Evolutionary conservation across 1,284 basidiomycete species (phyloP), one percentile per base, ranked within the genome.

Genomic region (Papiliotrema fonsecae): DNA sequence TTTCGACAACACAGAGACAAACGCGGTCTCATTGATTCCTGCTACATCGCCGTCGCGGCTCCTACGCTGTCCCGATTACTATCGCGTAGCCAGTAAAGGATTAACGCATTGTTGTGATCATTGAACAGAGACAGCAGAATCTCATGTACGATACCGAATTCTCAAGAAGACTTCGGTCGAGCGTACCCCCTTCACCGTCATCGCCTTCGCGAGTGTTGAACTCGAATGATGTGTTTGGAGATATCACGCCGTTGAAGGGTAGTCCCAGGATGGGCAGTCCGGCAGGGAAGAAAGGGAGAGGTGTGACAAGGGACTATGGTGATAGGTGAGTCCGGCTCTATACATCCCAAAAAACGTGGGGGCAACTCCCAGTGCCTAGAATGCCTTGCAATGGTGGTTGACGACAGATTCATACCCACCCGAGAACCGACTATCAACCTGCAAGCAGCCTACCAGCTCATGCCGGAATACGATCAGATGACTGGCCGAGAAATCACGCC

Each of bases 401-500:
- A 38, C 22, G 43, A 6, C 37, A 78, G 78, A 21, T 81, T 79
- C 62, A 80, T 81, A 42, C 78, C 79, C 7, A 76, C 67, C 36
- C 63, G 79, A 35, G 77, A 79, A 25, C 10, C 11, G 7, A 76
- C 74, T 0, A 58, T 70, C 9, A 78, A 80, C 50, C 56, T 78
- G 13, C 70, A 77, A 41, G 75, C 77, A 0, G 72, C 76, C 1
- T 80, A 76, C 54, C 74, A 77, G 46, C 66, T 81, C 18, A 68
- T 77, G 9, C 64, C 70, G 2, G 76, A 77, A 21, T 63, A 61
- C 22, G 63, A 62, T 39, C 47, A 54, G 19, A 42, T 50, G n/a
- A 38, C 45, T 10, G 51, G 45, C 6, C 49, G 60, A 4, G 51
- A 48, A 9, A 54, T 53, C 6, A 50, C 41, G 22, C n/a, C 55